phyloP scores from a whole-genome alignment of 2,329 filamentous ascomycete genomes.

The Cordyceps pruinosa region DNA sequence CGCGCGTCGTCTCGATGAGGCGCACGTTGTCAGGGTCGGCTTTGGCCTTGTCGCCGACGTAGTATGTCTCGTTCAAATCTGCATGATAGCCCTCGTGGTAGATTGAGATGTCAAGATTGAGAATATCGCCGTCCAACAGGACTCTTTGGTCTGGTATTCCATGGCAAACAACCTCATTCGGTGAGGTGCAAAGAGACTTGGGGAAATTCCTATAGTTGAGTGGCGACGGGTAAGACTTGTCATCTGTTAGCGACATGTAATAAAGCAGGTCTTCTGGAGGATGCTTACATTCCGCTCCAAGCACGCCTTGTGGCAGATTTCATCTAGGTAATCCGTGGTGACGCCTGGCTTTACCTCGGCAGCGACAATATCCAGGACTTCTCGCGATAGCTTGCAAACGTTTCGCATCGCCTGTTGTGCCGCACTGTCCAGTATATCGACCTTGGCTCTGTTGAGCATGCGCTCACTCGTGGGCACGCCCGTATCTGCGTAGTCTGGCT shows the following conservation, averaged over 20 bases:
- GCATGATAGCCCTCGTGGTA: conserved; percentile 95
- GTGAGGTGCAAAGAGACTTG: conserved; percentile 93
- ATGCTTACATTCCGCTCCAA: conserved; percentile 79
- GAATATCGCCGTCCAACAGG: conserved; percentile 84
- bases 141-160: conserved; percentile 89
- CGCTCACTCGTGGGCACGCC: conserved; percentile 62
- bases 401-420: conserved; percentile 87
- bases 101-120: conserved; percentile 93
- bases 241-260: background rate
- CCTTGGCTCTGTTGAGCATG: conserved; percentile 66
- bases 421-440: conserved; percentile 71
- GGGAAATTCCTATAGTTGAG: conserved; percentile 95
- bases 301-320: conserved; percentile 90
- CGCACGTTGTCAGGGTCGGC: conserved; percentile 80
- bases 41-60: conserved; percentile 81
- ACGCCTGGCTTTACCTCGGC: conserved; percentile 80
- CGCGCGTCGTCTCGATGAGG: conserved; percentile 82
- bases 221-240: conserved; percentile 84
- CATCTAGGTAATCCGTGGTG: conserved; percentile 91
- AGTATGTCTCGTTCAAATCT: conserved; percentile 97
- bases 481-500: conserved; percentile 81
- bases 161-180: conserved; percentile 98
- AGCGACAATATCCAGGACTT: conserved; percentile 88
- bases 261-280: conserved; percentile 8
- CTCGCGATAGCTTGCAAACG: conserved; percentile 79